Base-by-base conservation (phyloP, 345 rosid species). In the Sonneratia alba region DNA sequence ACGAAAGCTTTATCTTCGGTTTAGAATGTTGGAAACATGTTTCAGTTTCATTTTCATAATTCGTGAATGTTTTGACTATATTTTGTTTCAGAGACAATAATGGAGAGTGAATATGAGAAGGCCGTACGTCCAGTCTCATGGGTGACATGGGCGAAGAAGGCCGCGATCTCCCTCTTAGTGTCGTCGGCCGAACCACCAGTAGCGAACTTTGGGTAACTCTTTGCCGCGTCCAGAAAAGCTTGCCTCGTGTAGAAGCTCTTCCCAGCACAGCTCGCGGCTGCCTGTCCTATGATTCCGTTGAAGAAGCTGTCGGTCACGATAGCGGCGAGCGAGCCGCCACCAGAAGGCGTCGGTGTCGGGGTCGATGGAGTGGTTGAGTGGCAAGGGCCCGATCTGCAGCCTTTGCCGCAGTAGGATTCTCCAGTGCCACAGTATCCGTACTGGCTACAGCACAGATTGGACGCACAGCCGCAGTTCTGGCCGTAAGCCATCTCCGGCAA, bases 111-210 rank as follows among this genome's bases (percentile, higher is more conserved):
- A n/a, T 11, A 59, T 59, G 43, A 40, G 66, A 21, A 37, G 64
- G 59, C 61, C 88, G 86, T 87, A 88, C 96, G 81, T 71, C 93
- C 96, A 53, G 96, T 92, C 73, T 90, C 94, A 71, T 90, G 96
- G 0, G 98, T 90, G 74, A 79, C 87, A 72, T 92, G 96, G 1
- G 94, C 96, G 59, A 92, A 92, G 79, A 87, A 88, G 7, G 91
- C 86, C 5, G 97, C 97, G 36, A 91, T 86, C 78, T 89, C 93
- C 9, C 97, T 89, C 76, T 74, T 86, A 4, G 86, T 79, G 66
- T 83, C 90, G 36, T 83, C 89, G 6, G 19, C 76, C 0, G 83
- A 78, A 1, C 93, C 91, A 16, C 77, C 72, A 55, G 77, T 77
- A 70, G 91, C 98, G 43, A 92, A 92, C 27, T 73, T 75, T 51